Percentiles rank a stretch among this genome's conserved stretches.
Conservation (phyloP, 305 asterid genomes). For the Stenogyne calaminthoides region DNA sequence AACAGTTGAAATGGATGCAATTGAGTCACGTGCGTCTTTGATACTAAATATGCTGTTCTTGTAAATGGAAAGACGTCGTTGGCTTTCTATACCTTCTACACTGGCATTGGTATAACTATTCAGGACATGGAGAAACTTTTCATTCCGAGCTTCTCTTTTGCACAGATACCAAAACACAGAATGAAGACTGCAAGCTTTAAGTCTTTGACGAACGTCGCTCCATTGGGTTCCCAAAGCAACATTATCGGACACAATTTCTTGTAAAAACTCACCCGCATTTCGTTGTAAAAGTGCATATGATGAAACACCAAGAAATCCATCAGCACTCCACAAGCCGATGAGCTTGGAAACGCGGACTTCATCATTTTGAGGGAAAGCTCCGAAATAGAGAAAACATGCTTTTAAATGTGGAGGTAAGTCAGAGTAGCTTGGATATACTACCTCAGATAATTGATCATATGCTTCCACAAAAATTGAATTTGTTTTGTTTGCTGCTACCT, state of each 20-base stretch:
- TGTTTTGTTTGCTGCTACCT: background rate
- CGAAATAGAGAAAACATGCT: background rate
- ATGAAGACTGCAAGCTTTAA: background rate
- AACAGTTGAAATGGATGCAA: background rate
- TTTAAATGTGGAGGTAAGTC: background rate
- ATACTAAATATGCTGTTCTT: background rate
- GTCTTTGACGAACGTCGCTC: background rate
- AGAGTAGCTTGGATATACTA: background rate
- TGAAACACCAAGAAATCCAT: background rate
- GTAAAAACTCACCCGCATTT: background rate
- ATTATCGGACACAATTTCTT: background rate
- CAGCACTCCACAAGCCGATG: background rate
- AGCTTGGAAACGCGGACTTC: background rate
- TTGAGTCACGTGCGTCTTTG: background rate
- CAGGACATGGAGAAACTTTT: background rate
- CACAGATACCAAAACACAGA: background rate
- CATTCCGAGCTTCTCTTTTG: background rate
- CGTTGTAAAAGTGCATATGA: background rate
- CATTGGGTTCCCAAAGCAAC: background rate
- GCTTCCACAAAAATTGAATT: background rate
- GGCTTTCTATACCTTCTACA: background rate
- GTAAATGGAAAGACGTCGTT: background rate
- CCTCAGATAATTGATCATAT: background rate
- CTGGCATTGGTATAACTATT: background rate
- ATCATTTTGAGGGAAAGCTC: background rate